Conservation (phyloP, 106 monocot species). For the Narthecium ossifragum region DNA sequence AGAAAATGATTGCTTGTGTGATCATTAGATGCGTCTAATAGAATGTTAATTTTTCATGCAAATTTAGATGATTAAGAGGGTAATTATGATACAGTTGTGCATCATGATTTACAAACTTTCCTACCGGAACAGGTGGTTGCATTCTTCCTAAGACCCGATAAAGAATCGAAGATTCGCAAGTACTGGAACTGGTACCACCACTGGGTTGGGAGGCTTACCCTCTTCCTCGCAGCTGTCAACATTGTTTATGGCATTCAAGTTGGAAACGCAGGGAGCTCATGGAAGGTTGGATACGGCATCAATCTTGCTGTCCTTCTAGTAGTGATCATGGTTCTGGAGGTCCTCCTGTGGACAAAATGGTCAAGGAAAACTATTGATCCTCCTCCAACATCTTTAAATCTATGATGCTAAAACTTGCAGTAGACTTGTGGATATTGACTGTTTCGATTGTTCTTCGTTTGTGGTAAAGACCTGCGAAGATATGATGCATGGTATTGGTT, state of each 20-base stretch:
- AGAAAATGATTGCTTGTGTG: too few species aligned
- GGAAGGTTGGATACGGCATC: constrained; percentile 79
- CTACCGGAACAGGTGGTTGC: constrained; percentile 33
- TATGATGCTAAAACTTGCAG: too few species aligned
- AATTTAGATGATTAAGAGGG: too few species aligned
- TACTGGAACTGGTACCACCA: constrained; percentile 89
- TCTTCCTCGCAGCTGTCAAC: constrained; percentile 67
- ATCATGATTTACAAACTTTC: too few species aligned
- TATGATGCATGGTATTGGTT: too few species aligned
- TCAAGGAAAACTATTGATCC: constrained; percentile 25
- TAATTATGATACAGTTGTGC: too few species aligned
- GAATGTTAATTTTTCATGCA: too few species aligned
- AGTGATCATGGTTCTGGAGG: constrained; percentile 40
- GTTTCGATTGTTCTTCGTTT: too few species aligned
- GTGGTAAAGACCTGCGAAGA: too few species aligned
- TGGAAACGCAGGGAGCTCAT: constrained; percentile 58
- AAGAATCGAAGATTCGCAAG: constrained; percentile 54
- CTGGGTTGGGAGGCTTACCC: constrained; percentile 52
- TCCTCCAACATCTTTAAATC: too few species aligned
- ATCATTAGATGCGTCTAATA: too few species aligned
- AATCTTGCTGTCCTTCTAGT: constrained; percentile 47
- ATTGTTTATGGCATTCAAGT: constrained; percentile 63
- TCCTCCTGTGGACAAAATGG: constrained; percentile 53
- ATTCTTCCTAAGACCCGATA: constrained; percentile 51
- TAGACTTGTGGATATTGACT: too few species aligned